Evolutionary conservation across 2,329 filamentous ascomycete genomes (phyloP).

Genomic region (Neophaeococcomyces aloes): DNA sequence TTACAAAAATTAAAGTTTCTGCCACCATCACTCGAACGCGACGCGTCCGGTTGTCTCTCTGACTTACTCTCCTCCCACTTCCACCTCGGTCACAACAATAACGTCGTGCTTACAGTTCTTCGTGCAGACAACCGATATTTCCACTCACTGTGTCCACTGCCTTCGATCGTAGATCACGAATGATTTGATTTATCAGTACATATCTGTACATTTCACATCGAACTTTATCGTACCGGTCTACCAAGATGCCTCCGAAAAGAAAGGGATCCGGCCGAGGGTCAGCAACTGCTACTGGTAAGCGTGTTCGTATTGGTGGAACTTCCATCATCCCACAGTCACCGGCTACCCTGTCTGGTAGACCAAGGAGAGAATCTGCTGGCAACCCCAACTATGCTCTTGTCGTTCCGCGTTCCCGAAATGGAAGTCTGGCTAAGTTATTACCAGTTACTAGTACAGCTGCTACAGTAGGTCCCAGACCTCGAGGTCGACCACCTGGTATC

Average conservation of each 20-base stretch:
- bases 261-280: not conserved
- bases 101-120: no score
- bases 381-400: conserved; percentile 15
- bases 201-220: no score
- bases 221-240: no score
- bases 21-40: no score
- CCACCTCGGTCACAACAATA: no score
- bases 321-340: not conserved
- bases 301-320: not conserved
- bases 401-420: not conserved
- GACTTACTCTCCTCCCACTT: no score
- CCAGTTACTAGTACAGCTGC: not conserved
- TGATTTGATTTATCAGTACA: no score
- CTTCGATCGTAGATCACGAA: no score
- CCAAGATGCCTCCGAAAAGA: conserved; percentile 1
- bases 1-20: no score
- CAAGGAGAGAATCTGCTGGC: conserved; percentile 14
- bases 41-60: no score
- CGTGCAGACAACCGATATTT: no score
- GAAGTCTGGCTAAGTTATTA: conserved; percentile 6
- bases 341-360: conserved; percentile 11
- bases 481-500: conserved; percentile 5
- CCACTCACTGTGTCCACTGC: no score
- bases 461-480: conserved; percentile 4
- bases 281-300: not conserved